phyloP scores from a whole-genome alignment of 495 filamentous ascomycete genomes.

The Podospora sp. region DNA sequence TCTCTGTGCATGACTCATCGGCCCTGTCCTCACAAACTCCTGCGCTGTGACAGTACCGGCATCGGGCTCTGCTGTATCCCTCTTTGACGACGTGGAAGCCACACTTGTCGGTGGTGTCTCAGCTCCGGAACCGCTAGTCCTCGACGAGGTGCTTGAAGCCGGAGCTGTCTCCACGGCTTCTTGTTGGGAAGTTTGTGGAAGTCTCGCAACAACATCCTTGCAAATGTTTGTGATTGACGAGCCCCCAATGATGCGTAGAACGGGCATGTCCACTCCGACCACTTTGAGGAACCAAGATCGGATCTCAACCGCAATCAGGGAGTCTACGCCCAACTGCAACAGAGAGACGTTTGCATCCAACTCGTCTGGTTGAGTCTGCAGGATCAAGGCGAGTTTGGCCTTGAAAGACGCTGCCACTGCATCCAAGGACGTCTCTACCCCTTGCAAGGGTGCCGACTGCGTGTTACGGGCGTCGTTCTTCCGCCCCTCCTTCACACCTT shows the following conservation, averaged over 20 bases:
- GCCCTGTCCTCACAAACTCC: background rate
- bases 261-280: slow-evolving; percentile 27
- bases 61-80: too few species aligned
- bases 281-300: slow-evolving; percentile 40
- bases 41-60: too few species aligned
- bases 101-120: too few species aligned
- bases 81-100: too few species aligned
- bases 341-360: slow-evolving; percentile 9
- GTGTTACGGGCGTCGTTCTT: background rate
- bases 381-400: background rate
- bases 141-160: too few species aligned
- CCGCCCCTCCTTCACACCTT: background rate
- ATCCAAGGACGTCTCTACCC: background rate
- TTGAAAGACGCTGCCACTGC: background rate
- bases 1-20: too few species aligned
- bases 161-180: too few species aligned
- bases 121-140: too few species aligned
- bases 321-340: slow-evolving; percentile 37
- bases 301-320: slow-evolving; percentile 38
- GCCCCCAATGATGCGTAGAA: slow-evolving; percentile 25
- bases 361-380: slow-evolving; percentile 4
- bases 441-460: too few species aligned
- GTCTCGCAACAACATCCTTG: slow-evolving; percentile 9
- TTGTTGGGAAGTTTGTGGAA: background rate
- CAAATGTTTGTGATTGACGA: slow-evolving; percentile 12